These are phyloP conservation scores for Candida tropicalis DNA, from an alignment of 1,139 yeast genomes.

Conservation along the genomic window DNA sequence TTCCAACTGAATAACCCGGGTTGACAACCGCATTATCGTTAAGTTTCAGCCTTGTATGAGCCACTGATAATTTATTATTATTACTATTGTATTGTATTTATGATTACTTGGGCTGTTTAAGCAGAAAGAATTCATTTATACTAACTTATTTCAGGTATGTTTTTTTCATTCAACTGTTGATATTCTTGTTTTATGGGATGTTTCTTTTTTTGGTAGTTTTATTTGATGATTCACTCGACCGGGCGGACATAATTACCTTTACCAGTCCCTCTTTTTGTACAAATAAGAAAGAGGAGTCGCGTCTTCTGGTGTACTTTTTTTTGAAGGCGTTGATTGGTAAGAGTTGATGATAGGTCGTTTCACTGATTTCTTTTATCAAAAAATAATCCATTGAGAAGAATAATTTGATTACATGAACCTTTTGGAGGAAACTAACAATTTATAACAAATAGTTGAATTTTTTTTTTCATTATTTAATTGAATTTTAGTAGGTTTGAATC, in stretches of 20 bases:
- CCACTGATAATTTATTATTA: conserved; percentile 22
- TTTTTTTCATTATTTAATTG: conserved; percentile 2
- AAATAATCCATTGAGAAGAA: too few relatives aligned
- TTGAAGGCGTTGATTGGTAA: conserved; percentile 50
- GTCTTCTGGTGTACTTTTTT: conserved; percentile 65
- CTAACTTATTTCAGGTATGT: too few relatives aligned
- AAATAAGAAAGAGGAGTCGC: conserved; percentile 56
- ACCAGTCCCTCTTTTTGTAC: conserved; percentile 51
- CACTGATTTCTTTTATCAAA: conserved; percentile 25
- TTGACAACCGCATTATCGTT: conserved; percentile 76
- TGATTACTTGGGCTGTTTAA: too few relatives aligned
- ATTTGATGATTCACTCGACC: conserved; percentile 69
- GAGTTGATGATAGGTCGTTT: conserved; percentile 71
- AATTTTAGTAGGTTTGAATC: neutral
- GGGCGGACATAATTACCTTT: conserved; percentile 73
- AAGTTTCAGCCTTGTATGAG: conserved; percentile 91
- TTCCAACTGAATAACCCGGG: conserved; percentile 77
- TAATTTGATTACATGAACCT: neutral
- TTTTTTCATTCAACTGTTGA: neutral
- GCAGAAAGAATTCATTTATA: too few relatives aligned
- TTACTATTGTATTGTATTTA: too few relatives aligned
- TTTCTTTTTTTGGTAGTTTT: conserved; percentile 17
- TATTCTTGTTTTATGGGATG: neutral
- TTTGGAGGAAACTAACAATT: neutral
- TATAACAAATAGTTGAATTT: neutral